These are phyloP conservation scores for Arabidopsis hybrid DNA, from an alignment of 441 rosid genomes.

Conservation along the genomic window DNA sequence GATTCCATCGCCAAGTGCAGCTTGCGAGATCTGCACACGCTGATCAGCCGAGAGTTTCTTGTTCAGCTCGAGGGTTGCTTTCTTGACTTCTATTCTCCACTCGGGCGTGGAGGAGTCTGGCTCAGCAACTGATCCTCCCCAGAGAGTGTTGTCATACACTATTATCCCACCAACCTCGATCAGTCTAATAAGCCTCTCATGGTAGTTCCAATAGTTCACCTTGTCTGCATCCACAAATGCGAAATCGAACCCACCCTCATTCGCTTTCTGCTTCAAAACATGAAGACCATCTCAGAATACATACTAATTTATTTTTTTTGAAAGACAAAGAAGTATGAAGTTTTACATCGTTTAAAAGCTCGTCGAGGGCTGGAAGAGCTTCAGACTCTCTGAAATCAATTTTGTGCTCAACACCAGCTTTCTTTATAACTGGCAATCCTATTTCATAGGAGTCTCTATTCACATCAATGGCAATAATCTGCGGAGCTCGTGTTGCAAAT, in stretches of 20 bases:
- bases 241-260: slow-evolving; percentile 71
- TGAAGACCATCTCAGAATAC: not conserved
- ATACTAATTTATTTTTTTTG: not conserved
- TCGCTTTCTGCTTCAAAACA: slow-evolving; percentile 50
- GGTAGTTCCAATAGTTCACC: slow-evolving; percentile 58
- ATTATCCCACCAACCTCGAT: slow-evolving; percentile 68
- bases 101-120: slow-evolving; percentile 50
- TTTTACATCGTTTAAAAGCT: slow-evolving; percentile 49
- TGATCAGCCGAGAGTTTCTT: slow-evolving; percentile 57
- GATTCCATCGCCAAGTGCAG: slow-evolving; percentile 67
- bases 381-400: slow-evolving; percentile 57
- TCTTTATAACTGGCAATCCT: slow-evolving; percentile 57
- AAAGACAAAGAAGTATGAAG: not conserved
- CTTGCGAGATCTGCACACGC: slow-evolving; percentile 59
- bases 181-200: slow-evolving; percentile 63
- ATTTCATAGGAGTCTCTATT: slow-evolving; percentile 51
- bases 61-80: slow-evolving; percentile 49
- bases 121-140: slow-evolving; percentile 64
- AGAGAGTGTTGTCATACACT: slow-evolving; percentile 70
- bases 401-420: slow-evolving; percentile 60
- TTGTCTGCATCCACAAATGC: slow-evolving; percentile 83
- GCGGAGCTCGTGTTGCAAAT: slow-evolving; percentile 26
- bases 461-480: slow-evolving; percentile 56
- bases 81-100: slow-evolving; percentile 20
- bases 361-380: slow-evolving; percentile 56